A percentile compares a stretch with the other conserved stretches of the same genome.
Conservation (phyloP, 2,329 filamentous ascomycete genomes). For the Phyllosticta paracitricarpa region DNA sequence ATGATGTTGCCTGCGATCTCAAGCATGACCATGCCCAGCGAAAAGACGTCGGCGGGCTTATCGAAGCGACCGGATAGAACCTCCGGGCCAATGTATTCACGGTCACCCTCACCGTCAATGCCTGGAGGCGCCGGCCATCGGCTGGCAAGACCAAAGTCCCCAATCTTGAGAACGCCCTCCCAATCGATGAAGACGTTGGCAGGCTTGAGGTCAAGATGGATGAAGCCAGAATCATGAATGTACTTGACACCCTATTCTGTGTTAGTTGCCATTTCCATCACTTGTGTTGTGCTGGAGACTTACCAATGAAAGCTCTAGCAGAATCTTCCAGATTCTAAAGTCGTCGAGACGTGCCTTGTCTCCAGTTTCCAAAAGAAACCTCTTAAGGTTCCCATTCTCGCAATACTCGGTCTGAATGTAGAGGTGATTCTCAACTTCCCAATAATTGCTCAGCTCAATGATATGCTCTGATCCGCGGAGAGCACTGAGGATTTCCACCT, state of each 20-base stretch:
- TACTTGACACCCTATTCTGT: constrained; percentile 68
- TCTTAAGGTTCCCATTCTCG: constrained; percentile 82
- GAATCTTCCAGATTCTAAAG: constrained; percentile 96
- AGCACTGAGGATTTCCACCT: constrained; percentile 70
- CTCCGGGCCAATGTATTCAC: constrained; percentile 92
- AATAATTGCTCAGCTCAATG: constrained; percentile 71
- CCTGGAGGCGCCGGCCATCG: constrained; percentile 64
- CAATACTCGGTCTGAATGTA: constrained; percentile 98
- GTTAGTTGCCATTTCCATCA: constrained; percentile 11
- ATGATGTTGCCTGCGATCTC: constrained; percentile 92
- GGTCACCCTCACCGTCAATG: constrained; percentile 86
- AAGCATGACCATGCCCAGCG: constrained; percentile 85
- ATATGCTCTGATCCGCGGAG: constrained; percentile 76
- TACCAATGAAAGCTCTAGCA: constrained; percentile 77
- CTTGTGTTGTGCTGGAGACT: constrained; percentile 26
- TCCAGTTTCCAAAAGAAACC: constrained; percentile 75
- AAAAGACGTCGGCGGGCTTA: constrained; percentile 88
- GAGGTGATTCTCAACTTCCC: constrained; percentile 75
- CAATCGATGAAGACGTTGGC: constrained; percentile 76
- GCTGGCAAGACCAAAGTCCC: constrained; percentile 75
- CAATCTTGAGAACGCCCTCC: constrained; percentile 74
- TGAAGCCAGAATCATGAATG: constrained; percentile 79
- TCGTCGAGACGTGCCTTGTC: constrained; percentile 82
- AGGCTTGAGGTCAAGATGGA: constrained; percentile 77
- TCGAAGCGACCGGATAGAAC: constrained; percentile 79